A percentile compares a stretch with the other conserved stretches of the same genome.
Conservation (phyloP, 768 basidiomycete genomes). For the Strobilomyces confusus region DNA sequence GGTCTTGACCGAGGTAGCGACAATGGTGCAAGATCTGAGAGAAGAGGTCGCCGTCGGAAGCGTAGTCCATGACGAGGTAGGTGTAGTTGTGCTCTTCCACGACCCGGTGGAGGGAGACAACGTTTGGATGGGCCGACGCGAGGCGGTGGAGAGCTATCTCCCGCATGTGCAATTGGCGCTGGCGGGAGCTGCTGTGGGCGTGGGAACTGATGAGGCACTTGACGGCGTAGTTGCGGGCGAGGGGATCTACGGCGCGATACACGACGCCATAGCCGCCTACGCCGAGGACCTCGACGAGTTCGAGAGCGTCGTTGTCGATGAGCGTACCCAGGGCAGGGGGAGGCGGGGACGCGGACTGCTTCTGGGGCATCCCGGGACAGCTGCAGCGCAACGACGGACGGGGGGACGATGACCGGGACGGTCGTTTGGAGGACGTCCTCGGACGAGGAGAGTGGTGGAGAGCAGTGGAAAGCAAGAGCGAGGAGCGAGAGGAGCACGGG, state of each 20-base stretch:
- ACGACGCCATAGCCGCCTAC: conserved; percentile 95
- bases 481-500: conserved; percentile 19
- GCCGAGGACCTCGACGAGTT: conserved; percentile 84
- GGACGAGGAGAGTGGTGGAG: conserved; percentile 18
- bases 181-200: conserved; percentile 43
- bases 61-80: conserved; percentile 93
- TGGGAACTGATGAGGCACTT: conserved; percentile 76
- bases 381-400: conserved; percentile 16
- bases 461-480: conserved; percentile 25
- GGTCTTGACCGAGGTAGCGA: conserved; percentile 80
- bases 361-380: conserved; percentile 28
- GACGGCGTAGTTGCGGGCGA: conserved; percentile 70
- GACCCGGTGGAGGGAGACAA: conserved; percentile 87
- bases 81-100: conserved; percentile 78
- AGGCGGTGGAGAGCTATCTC: conserved; percentile 83
- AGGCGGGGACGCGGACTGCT: conserved; percentile 41
- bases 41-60: conserved; percentile 87
- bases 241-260: conserved; percentile 73
- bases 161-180: conserved; percentile 75
- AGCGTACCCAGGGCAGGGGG: conserved; percentile 61
- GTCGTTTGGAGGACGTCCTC: conserved; percentile 22
- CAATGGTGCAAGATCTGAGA: conserved; percentile 76
- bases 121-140: conserved; percentile 68
- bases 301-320: conserved; percentile 79
- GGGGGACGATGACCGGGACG: conserved; percentile 19